phyloP scores from a whole-genome alignment of 2,329 filamentous ascomycete species.

The Phaeosphaeriaceae sp. region DNA sequence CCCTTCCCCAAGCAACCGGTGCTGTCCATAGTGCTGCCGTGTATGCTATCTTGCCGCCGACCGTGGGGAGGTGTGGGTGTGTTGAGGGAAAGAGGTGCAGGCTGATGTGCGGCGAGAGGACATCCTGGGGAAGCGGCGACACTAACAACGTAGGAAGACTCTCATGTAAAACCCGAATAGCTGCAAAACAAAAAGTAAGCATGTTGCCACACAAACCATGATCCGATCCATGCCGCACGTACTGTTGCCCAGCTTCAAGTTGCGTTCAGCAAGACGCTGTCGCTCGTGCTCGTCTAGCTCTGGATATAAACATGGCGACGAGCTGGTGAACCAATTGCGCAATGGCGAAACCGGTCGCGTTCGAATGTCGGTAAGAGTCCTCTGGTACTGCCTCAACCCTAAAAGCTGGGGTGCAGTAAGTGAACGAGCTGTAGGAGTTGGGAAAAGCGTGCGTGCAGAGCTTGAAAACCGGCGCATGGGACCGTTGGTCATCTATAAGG shows the following conservation, averaged over 20 bases:
- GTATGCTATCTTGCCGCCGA: constrained; percentile 88
- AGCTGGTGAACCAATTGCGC: constrained; percentile 54
- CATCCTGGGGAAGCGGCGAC: constrained; percentile 66
- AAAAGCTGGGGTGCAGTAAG: constrained; percentile 37
- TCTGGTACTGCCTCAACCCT: constrained; percentile 41
- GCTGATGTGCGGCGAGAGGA: constrained; percentile 66
- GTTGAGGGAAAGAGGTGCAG: constrained; percentile 73
- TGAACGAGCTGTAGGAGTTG: constrained; percentile 23
- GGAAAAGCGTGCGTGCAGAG: constrained; percentile 46
- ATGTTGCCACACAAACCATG: neutral
- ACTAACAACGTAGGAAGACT: constrained; percentile 66
- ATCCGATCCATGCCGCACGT: constrained; percentile 25
- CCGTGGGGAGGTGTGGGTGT: constrained; percentile 88
- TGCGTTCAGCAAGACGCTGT: constrained; percentile 63
- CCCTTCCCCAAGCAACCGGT: constrained; percentile 91
- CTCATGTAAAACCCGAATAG: constrained; percentile 66
- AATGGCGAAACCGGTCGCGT: constrained; percentile 41
- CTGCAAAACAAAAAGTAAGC: constrained; percentile 47
- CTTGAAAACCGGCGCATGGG: constrained; percentile 56
- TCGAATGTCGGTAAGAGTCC: constrained; percentile 41
- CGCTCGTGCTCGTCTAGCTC: constrained; percentile 47
- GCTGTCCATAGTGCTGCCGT: constrained; percentile 94
- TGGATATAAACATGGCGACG: constrained; percentile 34
- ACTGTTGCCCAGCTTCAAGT: constrained; percentile 68
- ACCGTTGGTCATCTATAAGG: constrained; percentile 50